Conservation (phyloP, 805 yeast genomes). For the Ogataea glucozyma region DNA sequence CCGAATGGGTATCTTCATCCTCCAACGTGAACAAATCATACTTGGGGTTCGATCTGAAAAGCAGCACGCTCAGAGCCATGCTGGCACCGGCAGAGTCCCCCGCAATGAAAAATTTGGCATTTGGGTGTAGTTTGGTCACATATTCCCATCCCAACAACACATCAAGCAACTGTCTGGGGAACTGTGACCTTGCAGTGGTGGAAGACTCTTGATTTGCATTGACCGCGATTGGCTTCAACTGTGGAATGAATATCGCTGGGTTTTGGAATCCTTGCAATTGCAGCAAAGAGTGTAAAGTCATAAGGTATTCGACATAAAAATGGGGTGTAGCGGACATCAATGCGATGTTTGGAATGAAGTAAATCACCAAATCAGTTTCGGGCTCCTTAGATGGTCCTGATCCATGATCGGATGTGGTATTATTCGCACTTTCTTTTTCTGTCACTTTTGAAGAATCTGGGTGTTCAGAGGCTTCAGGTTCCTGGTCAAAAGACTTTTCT, state of each 20-base stretch:
- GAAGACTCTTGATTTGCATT: background rate
- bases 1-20: constrained; percentile 30
- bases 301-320: constrained; percentile 47
- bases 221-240: constrained; percentile 24
- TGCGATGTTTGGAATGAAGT: constrained; percentile 48
- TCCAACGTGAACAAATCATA: constrained; percentile 16
- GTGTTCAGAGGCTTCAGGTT: background rate
- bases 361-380: constrained; percentile 42
- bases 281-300: constrained; percentile 41
- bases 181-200: constrained; percentile 14
- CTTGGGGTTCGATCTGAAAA: constrained; percentile 39
- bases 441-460: background rate
- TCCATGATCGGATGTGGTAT: too few relatives aligned
- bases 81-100: constrained; percentile 56
- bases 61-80: constrained; percentile 38
- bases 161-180: constrained; percentile 31
- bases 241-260: constrained; percentile 46
- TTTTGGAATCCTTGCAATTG: constrained; percentile 50
- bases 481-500: too few relatives aligned
- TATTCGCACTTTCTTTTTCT: too few relatives aligned
- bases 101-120: constrained; percentile 35
- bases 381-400: constrained; percentile 31
- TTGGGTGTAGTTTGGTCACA: constrained; percentile 24
- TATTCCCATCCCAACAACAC: constrained; percentile 37
- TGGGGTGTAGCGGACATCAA: constrained; percentile 38